Evolutionary conservation across 129 eudicot genomes (phyloP).

Genomic region (Pseudognaphalium luteoalbum): DNA sequence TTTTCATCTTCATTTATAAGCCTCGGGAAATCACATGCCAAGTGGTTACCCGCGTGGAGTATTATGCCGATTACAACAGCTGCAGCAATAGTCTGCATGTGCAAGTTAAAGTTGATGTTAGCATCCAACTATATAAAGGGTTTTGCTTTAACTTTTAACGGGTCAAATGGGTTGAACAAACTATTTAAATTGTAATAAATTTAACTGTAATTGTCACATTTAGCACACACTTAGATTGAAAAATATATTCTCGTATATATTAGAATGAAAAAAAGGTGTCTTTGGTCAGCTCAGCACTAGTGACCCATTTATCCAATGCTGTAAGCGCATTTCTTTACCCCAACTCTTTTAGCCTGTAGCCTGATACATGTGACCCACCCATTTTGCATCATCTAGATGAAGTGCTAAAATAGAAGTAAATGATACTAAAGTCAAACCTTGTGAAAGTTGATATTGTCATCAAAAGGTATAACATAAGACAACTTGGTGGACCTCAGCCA

Average conservation of each 20-base stretch:
- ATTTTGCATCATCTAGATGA: background rate
- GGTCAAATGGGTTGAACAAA: too few species aligned
- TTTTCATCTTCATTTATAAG: slow-evolving; percentile 53
- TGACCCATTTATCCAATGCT: too few species aligned
- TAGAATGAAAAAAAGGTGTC: too few species aligned
- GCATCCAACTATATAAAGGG: background rate
- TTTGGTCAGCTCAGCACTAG: too few species aligned
- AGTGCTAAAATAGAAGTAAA: background rate
- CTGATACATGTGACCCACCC: background rate
- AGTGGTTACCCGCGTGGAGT: slow-evolving; percentile 93
- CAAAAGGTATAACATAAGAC: slow-evolving; percentile 69
- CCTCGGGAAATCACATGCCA: slow-evolving; percentile 95
- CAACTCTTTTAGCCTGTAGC: background rate
- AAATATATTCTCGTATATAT: too few species aligned
- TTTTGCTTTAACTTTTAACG: background rate
- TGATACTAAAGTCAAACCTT: slow-evolving; percentile 45
- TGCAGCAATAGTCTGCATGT: slow-evolving; percentile 81
- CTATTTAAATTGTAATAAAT: too few species aligned
- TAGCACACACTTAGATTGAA: too few species aligned
- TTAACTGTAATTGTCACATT: too few species aligned
- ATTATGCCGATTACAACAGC: slow-evolving; percentile 78
- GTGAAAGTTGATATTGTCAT: slow-evolving; percentile 98
- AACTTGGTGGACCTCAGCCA: slow-evolving; percentile 90
- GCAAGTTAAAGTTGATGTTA: background rate
- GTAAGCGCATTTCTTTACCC: too few species aligned